Conservation (phyloP, 1,139 yeast genomes). For the Candida sp. region DNA sequence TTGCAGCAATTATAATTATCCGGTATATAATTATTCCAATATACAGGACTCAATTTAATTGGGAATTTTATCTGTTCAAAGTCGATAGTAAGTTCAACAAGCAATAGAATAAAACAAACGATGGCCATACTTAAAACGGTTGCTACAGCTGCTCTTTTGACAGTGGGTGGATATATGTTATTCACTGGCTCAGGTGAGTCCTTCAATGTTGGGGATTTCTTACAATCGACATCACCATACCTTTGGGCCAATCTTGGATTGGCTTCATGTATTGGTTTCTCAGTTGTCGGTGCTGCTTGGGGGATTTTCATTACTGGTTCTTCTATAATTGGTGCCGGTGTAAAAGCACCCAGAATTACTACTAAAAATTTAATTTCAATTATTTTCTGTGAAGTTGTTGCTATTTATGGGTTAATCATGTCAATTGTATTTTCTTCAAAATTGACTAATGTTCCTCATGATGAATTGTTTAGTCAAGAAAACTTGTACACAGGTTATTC, state of each 20-base stretch:
- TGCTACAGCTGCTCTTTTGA: slow-evolving; percentile 25
- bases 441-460: slow-evolving; percentile 66
- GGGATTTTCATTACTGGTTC: slow-evolving; percentile 97
- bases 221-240: slow-evolving; percentile 86
- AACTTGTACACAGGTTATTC: slow-evolving; percentile 93
- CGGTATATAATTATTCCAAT: no score
- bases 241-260: slow-evolving; percentile 97
- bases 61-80: no score
- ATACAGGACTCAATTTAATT: no score
- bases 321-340: slow-evolving; percentile 96
- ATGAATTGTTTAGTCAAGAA: slow-evolving; percentile 66
- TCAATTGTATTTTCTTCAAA: slow-evolving; percentile 96
- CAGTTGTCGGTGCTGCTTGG: slow-evolving; percentile 99
- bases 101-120: background rate
- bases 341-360: slow-evolving; percentile 94
- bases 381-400: slow-evolving; percentile 99
- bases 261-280: slow-evolving; percentile 87
- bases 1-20: no score
- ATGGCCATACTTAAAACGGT: slow-evolving; percentile 10
- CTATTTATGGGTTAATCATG: slow-evolving; percentile 97
- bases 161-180: slow-evolving; percentile 63
- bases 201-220: slow-evolving; percentile 86
- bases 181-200: slow-evolving; percentile 91
- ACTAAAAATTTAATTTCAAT: slow-evolving; percentile 95
- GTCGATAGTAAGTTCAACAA: no score